Percentiles rank a stretch among this genome's conserved stretches.
Evolutionary conservation across 2,329 filamentous ascomycete genomes (phyloP).

Genomic region (Curvularia eragrostidis): DNA sequence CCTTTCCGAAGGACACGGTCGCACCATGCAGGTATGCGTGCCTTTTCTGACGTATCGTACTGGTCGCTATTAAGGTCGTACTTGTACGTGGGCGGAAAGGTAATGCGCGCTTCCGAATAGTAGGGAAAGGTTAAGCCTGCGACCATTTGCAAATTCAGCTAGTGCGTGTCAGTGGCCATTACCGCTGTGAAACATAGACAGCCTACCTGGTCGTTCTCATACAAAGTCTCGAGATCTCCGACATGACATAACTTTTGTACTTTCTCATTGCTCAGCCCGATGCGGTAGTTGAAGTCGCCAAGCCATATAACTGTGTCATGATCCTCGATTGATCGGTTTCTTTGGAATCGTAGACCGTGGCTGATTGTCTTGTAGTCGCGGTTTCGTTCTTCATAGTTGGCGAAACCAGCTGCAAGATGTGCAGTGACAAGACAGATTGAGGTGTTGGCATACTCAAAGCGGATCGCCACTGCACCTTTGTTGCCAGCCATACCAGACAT

Average conservation of each 20-base stretch:
- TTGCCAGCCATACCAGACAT: constrained; percentile 98
- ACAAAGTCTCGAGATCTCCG: constrained; percentile 76
- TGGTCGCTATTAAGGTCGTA: constrained; percentile 87
- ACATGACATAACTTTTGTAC: constrained; percentile 76
- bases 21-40: constrained; percentile 95
- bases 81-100: constrained; percentile 93
- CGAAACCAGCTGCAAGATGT: constrained; percentile 92
- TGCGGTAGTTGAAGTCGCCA: constrained; percentile 98
- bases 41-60: constrained; percentile 95
- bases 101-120: constrained; percentile 88
- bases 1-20: constrained; percentile 92
- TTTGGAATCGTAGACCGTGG: constrained; percentile 85
- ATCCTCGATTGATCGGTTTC: constrained; percentile 88
- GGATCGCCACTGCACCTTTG: constrained; percentile 95
- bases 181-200: background rate
- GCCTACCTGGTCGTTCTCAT: constrained; percentile 85
- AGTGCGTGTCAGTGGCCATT: constrained; percentile 33
- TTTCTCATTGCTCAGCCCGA: constrained; percentile 80
- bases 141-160: constrained; percentile 96
- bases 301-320: constrained; percentile 90
- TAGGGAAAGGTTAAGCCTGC: constrained; percentile 87
- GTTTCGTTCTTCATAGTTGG: constrained; percentile 96
- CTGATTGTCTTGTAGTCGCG: constrained; percentile 90
- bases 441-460: constrained; percentile 92
- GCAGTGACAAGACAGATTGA: constrained; percentile 95